A percentile compares a stretch with the other conserved stretches of the same genome.
phyloP scores from a whole-genome alignment of 768 basidiomycete genomes.

The Lyophyllum decastes region DNA sequence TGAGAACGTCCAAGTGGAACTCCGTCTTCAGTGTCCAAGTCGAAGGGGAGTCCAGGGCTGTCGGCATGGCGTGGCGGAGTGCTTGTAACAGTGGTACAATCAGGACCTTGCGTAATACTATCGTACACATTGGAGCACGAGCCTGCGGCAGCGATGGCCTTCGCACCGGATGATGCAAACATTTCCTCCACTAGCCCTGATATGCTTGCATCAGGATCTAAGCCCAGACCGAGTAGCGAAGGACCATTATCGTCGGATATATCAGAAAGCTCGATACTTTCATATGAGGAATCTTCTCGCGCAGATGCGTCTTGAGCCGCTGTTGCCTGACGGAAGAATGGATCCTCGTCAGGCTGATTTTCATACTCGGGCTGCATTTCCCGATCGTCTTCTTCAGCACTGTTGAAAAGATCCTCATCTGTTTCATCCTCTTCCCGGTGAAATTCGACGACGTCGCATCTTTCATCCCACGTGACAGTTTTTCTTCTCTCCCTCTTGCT shows the following conservation, averaged over 20 bases:
- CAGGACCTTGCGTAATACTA: neutral
- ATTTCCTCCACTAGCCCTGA: slow-evolving; percentile 74
- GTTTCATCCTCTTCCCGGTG: slow-evolving; percentile 49
- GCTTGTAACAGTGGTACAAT: slow-evolving; percentile 18
- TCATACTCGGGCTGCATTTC: slow-evolving; percentile 27
- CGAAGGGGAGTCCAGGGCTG: slow-evolving; percentile 43
- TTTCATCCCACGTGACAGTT: slow-evolving; percentile 78
- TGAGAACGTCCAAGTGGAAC: slow-evolving; percentile 65
- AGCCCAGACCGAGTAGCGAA: slow-evolving; percentile 29
- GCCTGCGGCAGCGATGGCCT: neutral
- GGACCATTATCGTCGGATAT: slow-evolving; percentile 35
- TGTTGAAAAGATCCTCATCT: slow-evolving; percentile 28
- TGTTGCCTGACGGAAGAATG: slow-evolving; percentile 39
- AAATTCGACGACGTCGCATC: slow-evolving; percentile 83
- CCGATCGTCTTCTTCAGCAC: slow-evolving; percentile 28
- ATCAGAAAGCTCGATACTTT: slow-evolving; percentile 45
- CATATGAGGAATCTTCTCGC: slow-evolving; percentile 41
- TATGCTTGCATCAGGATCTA: slow-evolving; percentile 60
- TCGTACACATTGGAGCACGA: neutral
- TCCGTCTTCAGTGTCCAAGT: slow-evolving; percentile 64
- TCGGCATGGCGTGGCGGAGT: slow-evolving; percentile 44
- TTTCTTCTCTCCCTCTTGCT: slow-evolving; percentile 59
- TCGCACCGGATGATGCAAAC: slow-evolving; percentile 46
- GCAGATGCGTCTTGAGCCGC: slow-evolving; percentile 22
- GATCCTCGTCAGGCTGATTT: slow-evolving; percentile 41